Base-by-base conservation (phyloP, 225 moss, liverwort and hornwort species). In the Sphagnum tenellum region DNA sequence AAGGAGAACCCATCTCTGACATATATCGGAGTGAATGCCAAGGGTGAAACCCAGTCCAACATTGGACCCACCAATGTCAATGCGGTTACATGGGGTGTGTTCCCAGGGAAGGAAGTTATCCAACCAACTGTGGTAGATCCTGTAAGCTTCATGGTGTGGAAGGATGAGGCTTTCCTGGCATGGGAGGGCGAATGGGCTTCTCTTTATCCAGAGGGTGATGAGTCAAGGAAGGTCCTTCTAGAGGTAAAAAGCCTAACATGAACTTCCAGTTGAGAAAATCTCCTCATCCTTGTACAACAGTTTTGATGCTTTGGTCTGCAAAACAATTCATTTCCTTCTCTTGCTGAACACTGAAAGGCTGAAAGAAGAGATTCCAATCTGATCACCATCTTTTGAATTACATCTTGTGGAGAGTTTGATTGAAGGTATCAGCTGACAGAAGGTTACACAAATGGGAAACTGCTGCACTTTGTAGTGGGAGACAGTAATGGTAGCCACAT, bases 131-230 rank as follows among this genome's bases (percentile, higher is more conserved):
- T 96, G 2, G 95, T 96, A 59, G 92, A 92, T 50, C 95, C 92
- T 45, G 88, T 92, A 4, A 96, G 95, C 75, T 96, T 96, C 74
- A 84, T 96, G 86, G 89, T 90, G 46, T 96, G 95, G 95, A 96
- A 96, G 75, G 95, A 96, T 46, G 92, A 96, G 70, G 95, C 95
- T 45, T 96, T 96, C 63, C 82, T 86, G 69, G 79, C 88, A 63
- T 96, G 92, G 92, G 88, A 88, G 62, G 75, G 79, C 63, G 95
- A 96, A 64, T 96, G 92, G 95, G 88, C 89, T 5, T 76, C 84
- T 44, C 86, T 92, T 9, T 96, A 92, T 62, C 64, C 78, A 9
- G 82, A 90, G 70, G 89, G 79, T 1, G 80, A 87, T 56, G 57
- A 74, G 11, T 92, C 95, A 3, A 74, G 76, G 68, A 90, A 90